A percentile compares a stretch with the other conserved stretches of the same genome.
Evolutionary conservation across 768 basidiomycete genomes (phyloP).

Genomic region (Rubroboletus satanas): DNA sequence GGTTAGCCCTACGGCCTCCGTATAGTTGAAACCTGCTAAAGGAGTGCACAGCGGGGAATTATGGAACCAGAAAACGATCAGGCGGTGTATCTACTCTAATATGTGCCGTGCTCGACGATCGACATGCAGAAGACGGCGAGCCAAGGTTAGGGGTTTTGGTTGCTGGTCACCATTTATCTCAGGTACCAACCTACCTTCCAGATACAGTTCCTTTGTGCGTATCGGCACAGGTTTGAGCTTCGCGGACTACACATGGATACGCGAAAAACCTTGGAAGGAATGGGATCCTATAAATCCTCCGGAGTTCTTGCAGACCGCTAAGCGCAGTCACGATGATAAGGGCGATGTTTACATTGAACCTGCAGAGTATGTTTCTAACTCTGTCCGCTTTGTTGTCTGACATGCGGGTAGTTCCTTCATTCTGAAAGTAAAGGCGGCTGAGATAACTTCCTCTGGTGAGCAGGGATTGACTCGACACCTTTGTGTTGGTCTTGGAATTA

Average conservation of each 20-base stretch:
- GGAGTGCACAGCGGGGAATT: constrained; percentile 66
- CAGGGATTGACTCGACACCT: constrained; percentile 1
- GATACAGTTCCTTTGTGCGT: constrained; percentile 84
- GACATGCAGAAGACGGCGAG: constrained; percentile 49
- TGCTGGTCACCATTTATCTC: not conserved
- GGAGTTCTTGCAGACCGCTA: constrained; percentile 59
- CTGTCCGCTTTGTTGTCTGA: not conserved
- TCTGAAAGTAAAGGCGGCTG: constrained; percentile 88
- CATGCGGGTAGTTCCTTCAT: constrained; percentile 74
- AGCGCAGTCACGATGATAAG: constrained; percentile 66
- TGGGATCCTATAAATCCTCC: constrained; percentile 77
- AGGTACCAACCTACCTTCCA: constrained; percentile 26
- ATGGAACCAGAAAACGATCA: constrained; percentile 79
- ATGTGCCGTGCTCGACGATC: constrained; percentile 83
- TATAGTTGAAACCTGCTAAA: not conserved
- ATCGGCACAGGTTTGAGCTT: constrained; percentile 88
- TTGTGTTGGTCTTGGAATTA: not conserved
- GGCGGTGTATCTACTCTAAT: constrained; percentile 89
- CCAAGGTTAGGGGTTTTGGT: constrained; percentile 46
- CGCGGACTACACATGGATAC: constrained; percentile 82
- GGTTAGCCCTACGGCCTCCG: constrained; percentile 42
- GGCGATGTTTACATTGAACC: constrained; percentile 91
- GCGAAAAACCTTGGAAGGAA: constrained; percentile 74
- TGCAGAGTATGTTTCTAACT: constrained; percentile 56
- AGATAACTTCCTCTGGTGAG: constrained; percentile 73